These are phyloP conservation scores for Ceratobasidium sp. DNA, from an alignment of 1,284 basidiomycete species.

Conservation along the genomic window DNA sequence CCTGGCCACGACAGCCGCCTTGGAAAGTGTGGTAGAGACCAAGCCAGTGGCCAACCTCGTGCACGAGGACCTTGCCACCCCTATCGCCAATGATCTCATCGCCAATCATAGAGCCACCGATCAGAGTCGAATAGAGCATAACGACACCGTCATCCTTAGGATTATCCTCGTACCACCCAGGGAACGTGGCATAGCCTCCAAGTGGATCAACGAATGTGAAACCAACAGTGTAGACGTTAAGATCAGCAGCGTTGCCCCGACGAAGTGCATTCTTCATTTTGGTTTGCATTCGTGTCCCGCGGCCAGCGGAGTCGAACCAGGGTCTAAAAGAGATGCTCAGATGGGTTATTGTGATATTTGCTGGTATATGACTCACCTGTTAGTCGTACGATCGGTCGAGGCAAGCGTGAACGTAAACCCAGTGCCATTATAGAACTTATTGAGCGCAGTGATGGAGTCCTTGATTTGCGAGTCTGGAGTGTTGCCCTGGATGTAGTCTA, in stretches of 20 bases:
- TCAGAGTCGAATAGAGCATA: slow-evolving; percentile 50
- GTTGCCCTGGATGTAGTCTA: slow-evolving; percentile 29
- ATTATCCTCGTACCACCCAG: slow-evolving; percentile 18
- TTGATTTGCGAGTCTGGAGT: slow-evolving; percentile 23
- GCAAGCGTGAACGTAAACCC: slow-evolving; percentile 52
- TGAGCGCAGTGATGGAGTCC: slow-evolving; percentile 51
- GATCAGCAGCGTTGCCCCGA: slow-evolving; percentile 26
- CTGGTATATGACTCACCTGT: slow-evolving; percentile 18
- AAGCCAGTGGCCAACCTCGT: no score
- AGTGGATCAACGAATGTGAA: no score
- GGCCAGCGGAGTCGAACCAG: slow-evolving; percentile 53
- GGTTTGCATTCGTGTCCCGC: slow-evolving; percentile 60
- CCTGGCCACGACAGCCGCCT: slow-evolving; percentile 49
- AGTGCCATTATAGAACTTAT: slow-evolving; percentile 51
- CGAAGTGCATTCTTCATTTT: slow-evolving; percentile 62
- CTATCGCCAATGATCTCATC: slow-evolving; percentile 55
- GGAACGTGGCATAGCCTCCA: slow-evolving; percentile 39
- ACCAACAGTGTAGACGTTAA: slow-evolving; percentile 47
- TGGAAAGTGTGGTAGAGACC: slow-evolving; percentile 54
- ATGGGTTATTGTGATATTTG: background rate
- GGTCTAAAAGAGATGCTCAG: background rate
- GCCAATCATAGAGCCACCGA: slow-evolving; percentile 51
- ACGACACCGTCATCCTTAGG: slow-evolving; percentile 52
- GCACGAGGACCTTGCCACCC: slow-evolving; percentile 52
- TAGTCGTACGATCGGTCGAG: slow-evolving; percentile 50